Evolutionary conservation across 1,139 yeast species (phyloP), one percentile per base, ranked within the genome.

Genomic region (Lodderomyces orthopsilosis): DNA sequence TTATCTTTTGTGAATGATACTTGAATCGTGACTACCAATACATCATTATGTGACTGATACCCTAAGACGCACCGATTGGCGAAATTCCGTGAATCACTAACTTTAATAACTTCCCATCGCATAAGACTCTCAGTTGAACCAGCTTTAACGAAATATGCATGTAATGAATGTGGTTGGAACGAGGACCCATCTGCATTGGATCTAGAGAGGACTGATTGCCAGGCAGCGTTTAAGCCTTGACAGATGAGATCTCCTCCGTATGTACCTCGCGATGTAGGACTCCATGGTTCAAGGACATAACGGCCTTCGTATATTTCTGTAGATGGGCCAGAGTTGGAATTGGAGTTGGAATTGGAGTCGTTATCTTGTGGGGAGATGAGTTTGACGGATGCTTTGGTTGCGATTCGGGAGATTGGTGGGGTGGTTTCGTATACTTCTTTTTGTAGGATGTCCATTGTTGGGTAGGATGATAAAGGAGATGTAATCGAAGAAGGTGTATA

Each of bases 171-270:
- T 5, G 75, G 72, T 38, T 60, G 59, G 38, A 68, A 62, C 17
- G 55, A 65, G 21, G 46, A 53, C 19, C 44, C 50, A 6, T 46
- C 49, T 6, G 4, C n/a, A 13, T 6, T 12, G 8, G 32, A 13
- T 8, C 13, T 15, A 17, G 14, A 15, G n/a, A 30, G 9, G n/a
- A 6, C 46, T 47, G 70, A 55, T 37, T 57, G 65, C 68, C 70
- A 68, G 1, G 70, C 73, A 0, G 74, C 76, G 34, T 60, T 46
- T 10, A 63, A 42, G 1, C 63, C 61, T 48, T 68, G 74, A 15
- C 61, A 47, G 2, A 68, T 53, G 27, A 67, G 54, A 39, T 70
- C 76, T 3, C 75, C 76, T 2, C 76, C 76, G 48, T 62, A 70
- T 3, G 67, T 60, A 1, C 74, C 75, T 44, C 73, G 53, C 4